phyloP scores from a whole-genome alignment of 306 rosid species.

The Arachis stenosperma region DNA sequence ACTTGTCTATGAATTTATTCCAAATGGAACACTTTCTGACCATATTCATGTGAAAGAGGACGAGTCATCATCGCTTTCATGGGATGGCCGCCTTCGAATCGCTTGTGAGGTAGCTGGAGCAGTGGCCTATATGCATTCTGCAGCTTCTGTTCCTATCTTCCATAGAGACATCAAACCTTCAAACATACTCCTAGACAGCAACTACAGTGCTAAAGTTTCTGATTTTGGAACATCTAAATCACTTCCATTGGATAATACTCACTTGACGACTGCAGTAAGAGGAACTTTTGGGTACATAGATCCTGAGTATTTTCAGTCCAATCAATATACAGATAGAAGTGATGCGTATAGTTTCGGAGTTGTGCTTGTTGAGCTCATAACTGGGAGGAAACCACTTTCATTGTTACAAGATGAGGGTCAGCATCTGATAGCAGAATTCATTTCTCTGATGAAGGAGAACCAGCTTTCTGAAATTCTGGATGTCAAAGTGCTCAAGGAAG shows the following conservation, averaged over 20 bases:
- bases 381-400: constrained; percentile 51
- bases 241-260: constrained; percentile 58
- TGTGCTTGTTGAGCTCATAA: constrained; percentile 57
- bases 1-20: constrained; percentile 63
- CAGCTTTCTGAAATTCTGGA: constrained; percentile 45
- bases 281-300: constrained; percentile 77
- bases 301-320: constrained; percentile 64
- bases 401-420: constrained; percentile 40
- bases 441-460: constrained; percentile 45
- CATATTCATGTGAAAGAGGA: constrained; percentile 44
- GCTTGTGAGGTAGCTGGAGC: constrained; percentile 75
- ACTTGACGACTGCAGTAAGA: constrained; percentile 57
- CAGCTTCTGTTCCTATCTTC: constrained; percentile 63
- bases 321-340: constrained; percentile 59
- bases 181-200: constrained; percentile 60
- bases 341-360: constrained; percentile 69
- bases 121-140: constrained; percentile 63
- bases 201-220: constrained; percentile 46
- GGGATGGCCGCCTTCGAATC: constrained; percentile 52
- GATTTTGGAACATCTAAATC: constrained; percentile 69
- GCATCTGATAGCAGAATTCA: constrained; percentile 51
- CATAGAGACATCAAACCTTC: constrained; percentile 70
- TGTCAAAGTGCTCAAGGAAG: constrained; percentile 41
- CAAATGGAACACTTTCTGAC: constrained; percentile 59
- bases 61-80: constrained; percentile 46